These are phyloP conservation scores for Arthroderma sp. DNA, from an alignment of 2,329 filamentous ascomycete species.

Conservation along the genomic window DNA sequence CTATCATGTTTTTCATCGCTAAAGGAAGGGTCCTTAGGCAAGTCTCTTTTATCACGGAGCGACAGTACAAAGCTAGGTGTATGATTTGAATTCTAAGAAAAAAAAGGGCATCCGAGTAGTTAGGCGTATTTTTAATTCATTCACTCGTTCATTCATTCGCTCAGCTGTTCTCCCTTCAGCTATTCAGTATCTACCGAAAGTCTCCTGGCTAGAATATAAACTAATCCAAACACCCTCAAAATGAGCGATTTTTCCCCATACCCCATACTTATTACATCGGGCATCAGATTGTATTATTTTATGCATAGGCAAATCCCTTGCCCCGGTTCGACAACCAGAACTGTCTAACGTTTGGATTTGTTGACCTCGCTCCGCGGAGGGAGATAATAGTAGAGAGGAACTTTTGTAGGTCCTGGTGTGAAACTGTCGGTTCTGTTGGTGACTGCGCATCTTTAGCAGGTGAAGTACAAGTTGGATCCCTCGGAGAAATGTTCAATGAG, in stretches of 20 bases:
- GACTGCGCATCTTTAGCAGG: slow-evolving; percentile 8
- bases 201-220: background rate
- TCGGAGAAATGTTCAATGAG: slow-evolving; percentile 15
- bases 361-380: slow-evolving; percentile 30
- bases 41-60: too few relatives aligned
- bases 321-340: slow-evolving; percentile 38
- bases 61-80: too few relatives aligned
- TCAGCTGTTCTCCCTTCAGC: background rate
- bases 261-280: background rate
- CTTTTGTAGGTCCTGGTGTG: slow-evolving; percentile 29
- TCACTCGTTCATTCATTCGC: background rate
- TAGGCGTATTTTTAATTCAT: too few relatives aligned
- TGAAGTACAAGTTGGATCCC: background rate
- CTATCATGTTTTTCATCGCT: too few relatives aligned
- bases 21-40: too few relatives aligned
- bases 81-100: too few relatives aligned
- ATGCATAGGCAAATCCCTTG: slow-evolving; percentile 30
- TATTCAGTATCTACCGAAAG: background rate
- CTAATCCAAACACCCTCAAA: background rate
- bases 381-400: slow-evolving; percentile 31
- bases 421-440: slow-evolving; percentile 16
- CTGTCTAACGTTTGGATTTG: slow-evolving; percentile 28
- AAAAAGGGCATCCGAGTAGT: too few relatives aligned
- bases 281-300: slow-evolving; percentile 6
- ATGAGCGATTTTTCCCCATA: background rate